phyloP scores from a whole-genome alignment of 805 yeast genomes.

The Kuraishia ogatae region DNA sequence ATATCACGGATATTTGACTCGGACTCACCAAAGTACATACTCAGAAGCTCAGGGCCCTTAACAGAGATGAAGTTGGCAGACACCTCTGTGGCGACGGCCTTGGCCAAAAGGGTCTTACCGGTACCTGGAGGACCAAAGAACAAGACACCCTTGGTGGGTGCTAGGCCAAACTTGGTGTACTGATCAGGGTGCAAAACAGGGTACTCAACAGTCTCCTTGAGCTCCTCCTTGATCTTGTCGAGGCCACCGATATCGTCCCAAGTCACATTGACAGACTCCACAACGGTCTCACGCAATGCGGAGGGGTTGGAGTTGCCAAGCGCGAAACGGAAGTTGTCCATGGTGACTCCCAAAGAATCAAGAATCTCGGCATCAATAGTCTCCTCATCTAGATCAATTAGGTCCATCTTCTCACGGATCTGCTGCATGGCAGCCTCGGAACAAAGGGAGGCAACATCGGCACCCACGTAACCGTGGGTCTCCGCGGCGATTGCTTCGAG shows the following conservation, averaged over 20 bases:
- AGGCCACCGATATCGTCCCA: constrained; percentile 99
- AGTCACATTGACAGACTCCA: constrained; percentile 95
- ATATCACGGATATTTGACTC: constrained; percentile 97
- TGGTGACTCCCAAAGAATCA: constrained; percentile 94
- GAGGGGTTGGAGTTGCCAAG: constrained; percentile 97
- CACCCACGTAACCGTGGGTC: constrained; percentile 99
- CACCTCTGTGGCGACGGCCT: constrained; percentile 98
- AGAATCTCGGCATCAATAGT: constrained; percentile 96
- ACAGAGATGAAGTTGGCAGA: constrained; percentile 97
- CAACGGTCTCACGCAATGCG: constrained; percentile 98
- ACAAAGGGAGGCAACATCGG: constrained; percentile 96
- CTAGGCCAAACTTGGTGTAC: constrained; percentile 94
- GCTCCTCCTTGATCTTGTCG: constrained; percentile 91
- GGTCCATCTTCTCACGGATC: constrained; percentile 98
- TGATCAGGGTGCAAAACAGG: constrained; percentile 99
- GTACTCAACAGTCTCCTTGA: constrained; percentile 97
- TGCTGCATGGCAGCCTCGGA: constrained; percentile 99
- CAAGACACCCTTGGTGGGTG: constrained; percentile 97
- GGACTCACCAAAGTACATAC: constrained; percentile 99
- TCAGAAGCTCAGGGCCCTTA: constrained; percentile 91
- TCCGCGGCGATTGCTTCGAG: constrained; percentile 93
- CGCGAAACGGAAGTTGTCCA: constrained; percentile 98
- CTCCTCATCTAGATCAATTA: constrained; percentile 91
- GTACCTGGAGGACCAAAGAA: constrained; percentile 99
- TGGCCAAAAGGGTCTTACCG: constrained; percentile 96